These are phyloP conservation scores for Hagleromyces aurorensis DNA, from an alignment of 805 yeast species.

Conservation along the genomic window DNA sequence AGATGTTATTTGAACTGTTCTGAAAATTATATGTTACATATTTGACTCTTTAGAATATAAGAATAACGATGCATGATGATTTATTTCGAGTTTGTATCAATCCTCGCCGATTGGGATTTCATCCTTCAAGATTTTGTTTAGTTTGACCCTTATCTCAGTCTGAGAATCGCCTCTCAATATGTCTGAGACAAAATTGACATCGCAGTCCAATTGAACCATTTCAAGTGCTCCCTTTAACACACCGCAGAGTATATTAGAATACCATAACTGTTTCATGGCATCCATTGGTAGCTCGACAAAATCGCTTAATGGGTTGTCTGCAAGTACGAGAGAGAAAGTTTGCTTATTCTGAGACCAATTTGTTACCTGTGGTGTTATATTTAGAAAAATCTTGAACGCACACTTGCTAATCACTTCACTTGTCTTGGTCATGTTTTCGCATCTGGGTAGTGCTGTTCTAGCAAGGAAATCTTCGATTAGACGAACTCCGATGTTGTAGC, in stretches of 20 bases:
- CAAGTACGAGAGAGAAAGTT: conserved; percentile 61
- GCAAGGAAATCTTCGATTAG: conserved; percentile 90
- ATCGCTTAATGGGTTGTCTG: conserved; percentile 87
- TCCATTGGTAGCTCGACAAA: conserved; percentile 91
- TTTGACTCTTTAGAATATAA: too few relatives aligned
- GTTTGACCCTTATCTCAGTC: conserved; percentile 71
- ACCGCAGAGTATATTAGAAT: conserved; percentile 83
- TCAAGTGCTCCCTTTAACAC: conserved; percentile 86
- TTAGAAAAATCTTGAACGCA: conserved; percentile 85
- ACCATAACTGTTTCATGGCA: conserved; percentile 75
- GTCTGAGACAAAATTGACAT: conserved; percentile 72
- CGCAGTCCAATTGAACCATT: conserved; percentile 92
- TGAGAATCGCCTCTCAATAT: conserved; percentile 70
- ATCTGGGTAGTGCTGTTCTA: conserved; percentile 76
- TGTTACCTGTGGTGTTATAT: conserved; percentile 65
- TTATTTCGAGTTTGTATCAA: too few relatives aligned
- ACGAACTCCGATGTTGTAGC: conserved; percentile 87
- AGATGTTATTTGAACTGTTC: too few relatives aligned
- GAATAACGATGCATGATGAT: too few relatives aligned
- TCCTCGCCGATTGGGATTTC: conserved; percentile 98
- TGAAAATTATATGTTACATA: too few relatives aligned
- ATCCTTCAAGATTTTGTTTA: conserved; percentile 71
- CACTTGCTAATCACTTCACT: conserved; percentile 79
- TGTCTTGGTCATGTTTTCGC: conserved; percentile 72
- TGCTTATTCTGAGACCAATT: conserved; percentile 74